Conservation (phyloP, 495 filamentous ascomycete species). For the Hypomontagnella submonticulosa region DNA sequence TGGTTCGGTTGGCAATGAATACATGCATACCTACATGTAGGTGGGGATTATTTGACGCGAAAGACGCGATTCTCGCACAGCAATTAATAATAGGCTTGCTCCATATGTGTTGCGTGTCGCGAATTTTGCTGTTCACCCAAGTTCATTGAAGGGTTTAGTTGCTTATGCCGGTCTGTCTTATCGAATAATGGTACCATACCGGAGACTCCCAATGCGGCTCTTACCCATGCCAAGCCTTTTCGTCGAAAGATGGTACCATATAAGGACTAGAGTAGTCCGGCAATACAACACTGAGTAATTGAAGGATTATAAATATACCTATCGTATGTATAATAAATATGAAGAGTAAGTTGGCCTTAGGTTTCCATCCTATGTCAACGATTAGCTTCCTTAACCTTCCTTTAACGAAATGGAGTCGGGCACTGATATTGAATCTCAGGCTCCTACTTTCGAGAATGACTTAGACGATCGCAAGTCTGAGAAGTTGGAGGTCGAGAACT, state of each 20-base stretch:
- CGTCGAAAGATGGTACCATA: constrained; percentile 31
- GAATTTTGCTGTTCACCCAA: no score
- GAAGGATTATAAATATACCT: background rate
- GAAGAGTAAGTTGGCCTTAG: background rate
- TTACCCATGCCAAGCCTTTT: constrained; percentile 22
- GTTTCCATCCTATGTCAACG: background rate
- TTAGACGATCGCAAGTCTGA: constrained; percentile 13
- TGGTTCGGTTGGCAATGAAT: no score
- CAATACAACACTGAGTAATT: constrained; percentile 1
- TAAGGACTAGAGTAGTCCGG: constrained; percentile 8
- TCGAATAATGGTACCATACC: no score
- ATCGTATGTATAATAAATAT: background rate
- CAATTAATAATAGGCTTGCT: no score
- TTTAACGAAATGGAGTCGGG: constrained; percentile 13
- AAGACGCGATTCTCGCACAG: no score
- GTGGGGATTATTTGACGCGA: no score
- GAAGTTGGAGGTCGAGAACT: constrained; percentile 2
- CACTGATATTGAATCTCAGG: constrained; percentile 19
- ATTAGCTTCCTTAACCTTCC: background rate
- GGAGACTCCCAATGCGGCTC: background rate
- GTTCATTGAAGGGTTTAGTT: no score
- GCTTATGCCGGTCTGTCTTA: no score
- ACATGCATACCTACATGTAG: no score
- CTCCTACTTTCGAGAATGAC: constrained; percentile 10
- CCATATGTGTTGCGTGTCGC: background rate